Evolutionary conservation across 1,284 basidiomycete species (phyloP).

Genomic region (Ceratobasidium sp.): DNA sequence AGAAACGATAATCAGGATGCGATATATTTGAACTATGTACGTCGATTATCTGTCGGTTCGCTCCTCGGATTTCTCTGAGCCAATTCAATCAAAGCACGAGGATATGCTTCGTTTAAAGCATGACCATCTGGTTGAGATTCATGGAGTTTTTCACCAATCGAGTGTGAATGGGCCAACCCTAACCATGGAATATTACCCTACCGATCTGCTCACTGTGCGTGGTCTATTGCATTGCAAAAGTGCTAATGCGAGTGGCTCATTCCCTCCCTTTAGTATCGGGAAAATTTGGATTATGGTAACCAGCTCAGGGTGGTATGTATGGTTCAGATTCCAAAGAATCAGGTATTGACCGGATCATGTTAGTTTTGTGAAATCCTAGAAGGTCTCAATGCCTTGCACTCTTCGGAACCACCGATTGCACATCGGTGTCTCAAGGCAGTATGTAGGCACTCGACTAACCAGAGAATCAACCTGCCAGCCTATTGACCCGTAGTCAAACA

Average conservation of each 20-base stretch:
- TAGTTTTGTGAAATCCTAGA: slow-evolving; percentile 31
- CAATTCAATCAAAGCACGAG: neutral
- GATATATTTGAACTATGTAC: slow-evolving; percentile 11
- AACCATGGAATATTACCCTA: slow-evolving; percentile 17
- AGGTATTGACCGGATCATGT: neutral
- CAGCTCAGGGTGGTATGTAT: slow-evolving; percentile 28
- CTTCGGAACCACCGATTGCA: slow-evolving; percentile 10
- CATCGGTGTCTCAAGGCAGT: slow-evolving; percentile 19
- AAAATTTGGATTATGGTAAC: slow-evolving; percentile 11
- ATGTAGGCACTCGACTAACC: neutral
- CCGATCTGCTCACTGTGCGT: slow-evolving; percentile 16
- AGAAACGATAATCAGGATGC: neutral
- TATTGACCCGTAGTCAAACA: slow-evolving; percentile 2
- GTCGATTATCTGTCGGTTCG: neutral
- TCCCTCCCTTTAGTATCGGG: slow-evolving; percentile 1
- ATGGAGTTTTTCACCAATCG: neutral
- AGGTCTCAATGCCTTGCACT: slow-evolving; percentile 16
- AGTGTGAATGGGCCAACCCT: neutral
- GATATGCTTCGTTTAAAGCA: slow-evolving; percentile 22
- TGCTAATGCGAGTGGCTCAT: neutral
- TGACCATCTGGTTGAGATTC: slow-evolving; percentile 16
- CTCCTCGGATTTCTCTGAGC: neutral
- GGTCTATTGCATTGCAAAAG: neutral
- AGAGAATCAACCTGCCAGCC: too few relatives aligned
- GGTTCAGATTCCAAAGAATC: neutral